These are phyloP conservation scores for Neopestalotiopsis rosae DNA, from an alignment of 2,329 filamentous ascomycete genomes.

Conservation along the genomic window DNA sequence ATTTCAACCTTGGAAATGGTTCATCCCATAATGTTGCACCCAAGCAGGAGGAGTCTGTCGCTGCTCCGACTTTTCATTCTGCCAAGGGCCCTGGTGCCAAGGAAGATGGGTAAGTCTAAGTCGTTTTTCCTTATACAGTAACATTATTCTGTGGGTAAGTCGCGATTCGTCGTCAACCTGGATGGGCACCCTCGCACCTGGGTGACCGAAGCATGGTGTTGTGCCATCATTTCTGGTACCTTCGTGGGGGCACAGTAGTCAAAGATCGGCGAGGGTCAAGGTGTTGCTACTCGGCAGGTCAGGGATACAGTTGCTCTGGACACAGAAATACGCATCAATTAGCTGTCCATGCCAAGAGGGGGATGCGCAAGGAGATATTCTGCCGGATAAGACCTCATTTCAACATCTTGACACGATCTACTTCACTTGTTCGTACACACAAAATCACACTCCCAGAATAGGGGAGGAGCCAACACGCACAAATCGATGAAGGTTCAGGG, in stretches of 20 bases:
- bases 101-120: constrained; percentile 84
- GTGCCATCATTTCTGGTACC: not conserved
- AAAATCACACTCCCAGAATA: constrained; percentile 29
- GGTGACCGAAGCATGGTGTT: not conserved
- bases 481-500: constrained; percentile 21
- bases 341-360: constrained; percentile 26
- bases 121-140: constrained; percentile 23
- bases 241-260: constrained; percentile 7
- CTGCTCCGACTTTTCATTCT: constrained; percentile 34
- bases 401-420: constrained; percentile 30
- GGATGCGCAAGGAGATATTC: constrained; percentile 27
- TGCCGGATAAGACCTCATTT: constrained; percentile 32
- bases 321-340: constrained; percentile 29
- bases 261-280: not conserved
- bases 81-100: constrained; percentile 72
- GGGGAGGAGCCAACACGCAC: constrained; percentile 28
- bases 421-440: constrained; percentile 28
- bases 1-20: constrained; percentile 60
- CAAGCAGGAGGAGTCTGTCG: constrained; percentile 40
- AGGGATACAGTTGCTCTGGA: constrained; percentile 24
- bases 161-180: not conserved
- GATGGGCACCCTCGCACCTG: not conserved
- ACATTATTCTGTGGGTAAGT: not conserved
- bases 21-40: constrained; percentile 34
- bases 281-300: not conserved